A percentile compares a stretch with the other conserved stretches of the same genome.
These are phyloP conservation scores for Phytophthora tubulina DNA, from an alignment of 352 stramenopile species.

Conservation along the genomic window DNA sequence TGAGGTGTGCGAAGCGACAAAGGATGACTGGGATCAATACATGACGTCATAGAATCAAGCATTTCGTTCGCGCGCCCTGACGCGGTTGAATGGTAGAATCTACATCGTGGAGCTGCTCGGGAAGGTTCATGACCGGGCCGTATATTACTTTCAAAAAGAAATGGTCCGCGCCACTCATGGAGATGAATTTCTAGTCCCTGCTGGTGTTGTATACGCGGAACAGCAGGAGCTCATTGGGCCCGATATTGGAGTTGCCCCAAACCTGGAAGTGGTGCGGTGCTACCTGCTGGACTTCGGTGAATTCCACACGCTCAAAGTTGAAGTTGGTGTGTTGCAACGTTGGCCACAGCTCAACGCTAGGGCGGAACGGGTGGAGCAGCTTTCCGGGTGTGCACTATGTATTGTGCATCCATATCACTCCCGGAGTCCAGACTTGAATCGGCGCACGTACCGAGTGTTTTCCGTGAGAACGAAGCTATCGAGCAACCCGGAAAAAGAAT, in stretches of 20 bases:
- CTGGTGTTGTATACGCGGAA: neutral
- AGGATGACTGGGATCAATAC: neutral
- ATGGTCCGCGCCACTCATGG: neutral
- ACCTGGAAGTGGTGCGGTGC: neutral
- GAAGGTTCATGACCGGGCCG: no score
- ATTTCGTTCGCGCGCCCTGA: neutral
- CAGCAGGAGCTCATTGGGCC: neutral
- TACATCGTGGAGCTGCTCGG: neutral
- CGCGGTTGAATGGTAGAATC: neutral
- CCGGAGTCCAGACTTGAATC: neutral
- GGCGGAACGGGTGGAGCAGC: neutral
- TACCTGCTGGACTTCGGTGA: neutral
- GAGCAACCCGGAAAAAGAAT: neutral
- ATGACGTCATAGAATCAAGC: neutral
- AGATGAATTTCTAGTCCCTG: neutral
- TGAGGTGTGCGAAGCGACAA: neutral
- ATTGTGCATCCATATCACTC: neutral
- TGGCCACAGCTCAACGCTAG: neutral
- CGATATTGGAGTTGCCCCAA: neutral
- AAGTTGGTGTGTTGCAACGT: neutral
- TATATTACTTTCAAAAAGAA: no score
- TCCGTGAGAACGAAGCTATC: neutral
- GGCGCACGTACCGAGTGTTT: neutral
- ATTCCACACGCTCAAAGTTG: neutral
- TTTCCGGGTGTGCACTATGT: neutral